Evolutionary conservation across 2,329 filamentous ascomycete genomes (phyloP).

Genomic region (Nothophoma quercina): DNA sequence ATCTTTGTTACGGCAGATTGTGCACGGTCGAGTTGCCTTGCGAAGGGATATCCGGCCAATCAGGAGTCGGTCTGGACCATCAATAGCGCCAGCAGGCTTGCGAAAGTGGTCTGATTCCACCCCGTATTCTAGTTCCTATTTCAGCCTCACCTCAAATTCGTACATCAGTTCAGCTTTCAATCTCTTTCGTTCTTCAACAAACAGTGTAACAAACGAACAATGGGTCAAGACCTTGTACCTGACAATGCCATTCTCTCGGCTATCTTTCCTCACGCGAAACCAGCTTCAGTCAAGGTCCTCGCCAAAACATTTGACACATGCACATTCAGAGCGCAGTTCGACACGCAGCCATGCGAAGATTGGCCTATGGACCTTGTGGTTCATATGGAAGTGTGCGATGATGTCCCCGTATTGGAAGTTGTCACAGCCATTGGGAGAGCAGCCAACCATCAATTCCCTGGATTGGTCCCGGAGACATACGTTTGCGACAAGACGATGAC

Average conservation of each 20-base stretch:
- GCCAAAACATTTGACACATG: conserved; percentile 11
- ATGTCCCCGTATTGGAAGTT: conserved; percentile 6
- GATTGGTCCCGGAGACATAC: conserved; percentile 12
- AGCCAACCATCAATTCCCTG: conserved; percentile 14
- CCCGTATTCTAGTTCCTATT: neutral
- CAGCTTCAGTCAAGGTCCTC: conserved; percentile 8
- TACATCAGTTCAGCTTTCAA: neutral
- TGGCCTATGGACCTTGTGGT: conserved; percentile 15
- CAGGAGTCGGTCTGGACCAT: conserved; percentile 3
- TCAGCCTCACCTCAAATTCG: conserved; percentile 1
- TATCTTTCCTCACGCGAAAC: conserved; percentile 9
- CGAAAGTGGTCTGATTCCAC: conserved; percentile 13
- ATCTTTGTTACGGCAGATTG: conserved; percentile 4
- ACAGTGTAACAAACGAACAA: conserved; percentile 2
- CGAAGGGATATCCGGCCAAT: conserved; percentile 5
- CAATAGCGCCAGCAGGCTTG: conserved; percentile 1
- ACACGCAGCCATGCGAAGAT: conserved; percentile 6
- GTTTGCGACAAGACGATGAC: conserved; percentile 5
- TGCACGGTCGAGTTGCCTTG: conserved; percentile 7
- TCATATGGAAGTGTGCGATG: conserved; percentile 6
- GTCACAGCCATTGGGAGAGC: conserved; percentile 11
- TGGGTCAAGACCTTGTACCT: conserved; percentile 13
- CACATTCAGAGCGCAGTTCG: conserved; percentile 14
- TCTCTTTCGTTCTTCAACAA: neutral
- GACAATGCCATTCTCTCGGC: conserved; percentile 14